Percentiles rank a stretch among this genome's conserved stretches.
These are phyloP conservation scores for Scheffersomyces titani DNA, from an alignment of 1,139 yeast genomes.

Conservation along the genomic window DNA sequence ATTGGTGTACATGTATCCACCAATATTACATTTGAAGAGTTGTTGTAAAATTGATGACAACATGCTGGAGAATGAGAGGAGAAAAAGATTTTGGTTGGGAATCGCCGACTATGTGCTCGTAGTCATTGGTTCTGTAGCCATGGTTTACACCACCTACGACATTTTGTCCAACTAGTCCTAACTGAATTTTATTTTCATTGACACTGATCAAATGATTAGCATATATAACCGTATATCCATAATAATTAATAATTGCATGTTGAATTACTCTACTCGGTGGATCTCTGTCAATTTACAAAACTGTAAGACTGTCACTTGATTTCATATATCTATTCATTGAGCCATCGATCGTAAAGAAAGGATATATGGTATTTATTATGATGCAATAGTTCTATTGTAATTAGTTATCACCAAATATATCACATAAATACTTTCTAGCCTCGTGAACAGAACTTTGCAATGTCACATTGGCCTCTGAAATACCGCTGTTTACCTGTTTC, in stretches of 20 bases:
- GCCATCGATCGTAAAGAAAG: not conserved
- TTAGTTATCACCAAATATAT: conserved; percentile 15
- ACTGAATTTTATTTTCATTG: not conserved
- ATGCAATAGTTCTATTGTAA: not conserved
- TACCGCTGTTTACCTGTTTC: conserved; percentile 8
- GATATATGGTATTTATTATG: no score
- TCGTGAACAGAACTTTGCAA: conserved; percentile 27
- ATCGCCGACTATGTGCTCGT: conserved; percentile 50
- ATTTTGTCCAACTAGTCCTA: conserved; percentile 21
- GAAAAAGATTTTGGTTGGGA: conserved; percentile 26
- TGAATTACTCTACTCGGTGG: not conserved
- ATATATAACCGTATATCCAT: not conserved
- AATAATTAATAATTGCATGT: not conserved
- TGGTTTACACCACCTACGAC: conserved; percentile 68
- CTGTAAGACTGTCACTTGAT: not conserved
- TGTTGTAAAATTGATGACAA: conserved; percentile 28
- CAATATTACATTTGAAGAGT: conserved; percentile 60
- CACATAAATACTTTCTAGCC: conserved; percentile 24
- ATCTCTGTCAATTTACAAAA: not conserved
- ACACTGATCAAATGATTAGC: not conserved
- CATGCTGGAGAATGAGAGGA: conserved; percentile 16
- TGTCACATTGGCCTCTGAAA: conserved; percentile 11
- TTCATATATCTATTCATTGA: not conserved
- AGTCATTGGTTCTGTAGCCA: conserved; percentile 57
- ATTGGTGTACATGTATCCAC: conserved; percentile 80